These are phyloP conservation scores for Phytophthora capsici DNA, from an alignment of 352 stramenopile species.

Conservation along the genomic window DNA sequence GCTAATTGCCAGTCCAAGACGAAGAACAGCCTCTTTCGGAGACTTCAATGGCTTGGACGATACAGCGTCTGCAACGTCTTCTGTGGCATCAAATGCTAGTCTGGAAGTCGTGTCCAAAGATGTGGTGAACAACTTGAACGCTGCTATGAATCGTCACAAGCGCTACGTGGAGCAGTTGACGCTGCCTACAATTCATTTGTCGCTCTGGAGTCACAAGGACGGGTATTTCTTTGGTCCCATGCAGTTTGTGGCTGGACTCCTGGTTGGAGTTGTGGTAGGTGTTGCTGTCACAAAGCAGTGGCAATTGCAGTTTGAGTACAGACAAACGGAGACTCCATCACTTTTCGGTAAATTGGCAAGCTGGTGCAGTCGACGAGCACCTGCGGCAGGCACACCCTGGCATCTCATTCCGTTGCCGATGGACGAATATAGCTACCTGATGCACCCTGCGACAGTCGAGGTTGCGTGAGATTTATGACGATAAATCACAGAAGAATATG, in stretches of 20 bases:
- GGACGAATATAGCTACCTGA: conserved; percentile 46
- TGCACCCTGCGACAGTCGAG: conserved; percentile 45
- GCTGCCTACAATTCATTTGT: conserved; percentile 28
- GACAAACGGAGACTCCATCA: conserved; percentile 19
- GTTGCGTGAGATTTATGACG: conserved; percentile 36
- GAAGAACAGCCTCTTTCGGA: conserved; percentile 13
- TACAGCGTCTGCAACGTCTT: conserved; percentile 18
- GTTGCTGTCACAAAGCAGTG: conserved; percentile 38
- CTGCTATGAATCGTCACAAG: conserved; percentile 32
- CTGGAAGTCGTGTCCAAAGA: conserved; percentile 43
- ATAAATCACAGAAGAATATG: conserved; percentile 5
- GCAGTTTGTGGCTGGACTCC: conserved; percentile 48
- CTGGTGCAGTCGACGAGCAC: conserved; percentile 40
- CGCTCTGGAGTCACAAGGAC: conserved; percentile 28
- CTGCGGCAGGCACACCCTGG: conserved; percentile 25
- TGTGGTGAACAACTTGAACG: conserved; percentile 49
- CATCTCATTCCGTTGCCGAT: conserved; percentile 38
- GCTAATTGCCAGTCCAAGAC: conserved; percentile 9
- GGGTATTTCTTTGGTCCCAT: conserved; percentile 34
- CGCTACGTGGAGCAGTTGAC: conserved; percentile 36
- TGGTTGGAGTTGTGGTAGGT: conserved; percentile 52
- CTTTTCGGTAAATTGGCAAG: conserved; percentile 38
- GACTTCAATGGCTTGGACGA: conserved; percentile 5
- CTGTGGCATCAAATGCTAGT: conserved; percentile 7
- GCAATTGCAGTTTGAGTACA: conserved; percentile 29